Evolutionary conservation across 305 asterid species (phyloP).

Genomic region (Coffea humblotiana): DNA sequence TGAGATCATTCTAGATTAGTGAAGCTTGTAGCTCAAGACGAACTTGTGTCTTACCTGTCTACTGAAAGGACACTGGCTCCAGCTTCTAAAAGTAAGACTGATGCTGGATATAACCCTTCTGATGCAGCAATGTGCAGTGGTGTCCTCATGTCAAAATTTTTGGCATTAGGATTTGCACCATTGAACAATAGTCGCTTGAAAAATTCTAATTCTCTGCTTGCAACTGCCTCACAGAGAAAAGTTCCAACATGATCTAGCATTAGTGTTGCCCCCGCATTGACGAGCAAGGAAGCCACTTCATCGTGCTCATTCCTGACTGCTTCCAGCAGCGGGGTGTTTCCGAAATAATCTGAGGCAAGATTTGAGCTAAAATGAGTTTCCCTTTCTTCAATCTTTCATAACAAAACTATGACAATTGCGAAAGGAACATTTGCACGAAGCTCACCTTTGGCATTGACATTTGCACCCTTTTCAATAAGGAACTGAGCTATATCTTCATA

Average conservation of each 20-base stretch:
- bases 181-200: slow-evolving; percentile 43
- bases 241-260: slow-evolving; percentile 46
- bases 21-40: not conserved
- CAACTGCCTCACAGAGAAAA: slow-evolving; percentile 55
- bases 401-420: not conserved
- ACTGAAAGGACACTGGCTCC: slow-evolving; percentile 67
- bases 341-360: slow-evolving; percentile 39
- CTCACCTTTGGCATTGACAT: slow-evolving; percentile 49
- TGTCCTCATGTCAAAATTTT: slow-evolving; percentile 59
- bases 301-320: slow-evolving; percentile 64
- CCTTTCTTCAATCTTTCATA: not conserved
- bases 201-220: slow-evolving; percentile 47
- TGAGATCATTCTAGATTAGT: not conserved
- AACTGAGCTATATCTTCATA: slow-evolving; percentile 45
- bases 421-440: not conserved
- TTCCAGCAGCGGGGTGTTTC: slow-evolving; percentile 60
- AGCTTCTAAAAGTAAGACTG: slow-evolving; percentile 46
- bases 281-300: slow-evolving; percentile 48
- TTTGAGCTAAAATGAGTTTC: not conserved
- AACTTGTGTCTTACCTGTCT: slow-evolving; percentile 50
- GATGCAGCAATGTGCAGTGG: slow-evolving; percentile 79
- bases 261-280: slow-evolving; percentile 50
- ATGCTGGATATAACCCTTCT: slow-evolving; percentile 45
- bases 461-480: slow-evolving; percentile 47
- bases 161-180: slow-evolving; percentile 70